phyloP scores from a whole-genome alignment of 164 flowering plant species.

The Houttuynia cordata region DNA sequence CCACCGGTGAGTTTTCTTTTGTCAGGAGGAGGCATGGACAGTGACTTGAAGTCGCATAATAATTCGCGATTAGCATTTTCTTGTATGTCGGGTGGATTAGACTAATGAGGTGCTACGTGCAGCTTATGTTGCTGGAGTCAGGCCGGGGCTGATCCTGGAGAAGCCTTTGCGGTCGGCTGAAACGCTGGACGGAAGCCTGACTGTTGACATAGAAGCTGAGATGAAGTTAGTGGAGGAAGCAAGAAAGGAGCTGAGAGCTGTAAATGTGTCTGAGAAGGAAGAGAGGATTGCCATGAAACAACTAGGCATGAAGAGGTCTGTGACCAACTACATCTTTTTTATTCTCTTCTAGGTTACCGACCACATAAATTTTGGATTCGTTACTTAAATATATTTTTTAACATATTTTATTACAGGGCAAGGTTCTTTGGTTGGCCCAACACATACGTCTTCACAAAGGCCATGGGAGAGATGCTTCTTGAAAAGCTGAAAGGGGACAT shows the following conservation, averaged over 20 bases:
- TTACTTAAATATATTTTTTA: not conserved
- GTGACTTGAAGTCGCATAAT: too few species aligned
- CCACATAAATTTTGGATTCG: not conserved
- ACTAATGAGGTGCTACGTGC: not conserved
- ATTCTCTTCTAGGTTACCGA: too few species aligned
- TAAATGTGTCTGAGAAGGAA: conserved; percentile 11
- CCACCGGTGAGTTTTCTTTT: conserved; percentile 32
- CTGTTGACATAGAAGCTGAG: conserved; percentile 34
- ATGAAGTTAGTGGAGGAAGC: conserved; percentile 21
- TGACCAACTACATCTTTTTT: not conserved
- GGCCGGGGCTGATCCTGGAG: conserved; percentile 35
- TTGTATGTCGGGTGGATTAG: not conserved
- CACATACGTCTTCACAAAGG: conserved; percentile 31
- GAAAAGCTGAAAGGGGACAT: conserved; percentile 15
- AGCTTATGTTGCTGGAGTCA: conserved; percentile 60
- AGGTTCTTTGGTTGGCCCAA: conserved; percentile 38
- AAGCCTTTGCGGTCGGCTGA: conserved; percentile 32
- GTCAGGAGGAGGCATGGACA: too few species aligned
- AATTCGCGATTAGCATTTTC: too few species aligned
- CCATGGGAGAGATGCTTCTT: conserved; percentile 36
- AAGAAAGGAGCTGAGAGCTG: conserved; percentile 19
- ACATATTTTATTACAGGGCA: conserved; percentile 16
- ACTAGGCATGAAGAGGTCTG: conserved; percentile 48
- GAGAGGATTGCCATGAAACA: conserved; percentile 35
- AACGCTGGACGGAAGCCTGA: conserved; percentile 25